These are phyloP conservation scores for Dimocarpus longan DNA, from an alignment of 345 rosid species.

Conservation along the genomic window DNA sequence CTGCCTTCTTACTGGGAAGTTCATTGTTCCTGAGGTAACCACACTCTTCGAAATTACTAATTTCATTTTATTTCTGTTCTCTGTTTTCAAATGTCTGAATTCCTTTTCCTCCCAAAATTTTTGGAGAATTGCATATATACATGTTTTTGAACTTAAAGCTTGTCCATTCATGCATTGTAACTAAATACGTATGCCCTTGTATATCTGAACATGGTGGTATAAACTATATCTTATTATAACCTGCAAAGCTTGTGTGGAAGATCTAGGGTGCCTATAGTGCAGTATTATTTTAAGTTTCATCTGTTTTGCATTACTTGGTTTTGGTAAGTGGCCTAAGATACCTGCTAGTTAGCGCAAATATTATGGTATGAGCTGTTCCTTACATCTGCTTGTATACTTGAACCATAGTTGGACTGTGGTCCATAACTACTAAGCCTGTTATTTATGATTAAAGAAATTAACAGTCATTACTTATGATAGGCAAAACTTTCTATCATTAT, in stretches of 20 bases:
- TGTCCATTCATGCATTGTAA: neutral
- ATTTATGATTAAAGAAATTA: too few relatives aligned
- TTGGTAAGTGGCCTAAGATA: neutral
- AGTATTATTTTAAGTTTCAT: neutral
- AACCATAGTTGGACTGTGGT: neutral
- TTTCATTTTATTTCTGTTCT: neutral
- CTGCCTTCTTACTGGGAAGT: slow-evolving; percentile 90
- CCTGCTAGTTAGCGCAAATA: neutral
- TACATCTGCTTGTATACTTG: neutral
- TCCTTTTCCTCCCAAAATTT: neutral
- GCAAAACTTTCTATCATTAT: neutral
- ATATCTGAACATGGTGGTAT: neutral
- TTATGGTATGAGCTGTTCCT: neutral
- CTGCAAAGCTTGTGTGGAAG: neutral
- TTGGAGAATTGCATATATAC: neutral
- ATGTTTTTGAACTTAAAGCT: neutral
- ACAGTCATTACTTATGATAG: neutral
- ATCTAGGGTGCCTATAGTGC: neutral
- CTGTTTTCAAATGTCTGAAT: neutral
- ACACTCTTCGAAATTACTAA: neutral
- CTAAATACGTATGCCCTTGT: neutral
- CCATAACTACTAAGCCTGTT: neutral
- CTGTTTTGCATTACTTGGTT: neutral
- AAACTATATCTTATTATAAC: neutral
- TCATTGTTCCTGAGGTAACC: slow-evolving; percentile 95